These are phyloP conservation scores for Neopestalotiopsis rosae DNA, from an alignment of 2,329 filamentous ascomycete species.

Conservation along the genomic window DNA sequence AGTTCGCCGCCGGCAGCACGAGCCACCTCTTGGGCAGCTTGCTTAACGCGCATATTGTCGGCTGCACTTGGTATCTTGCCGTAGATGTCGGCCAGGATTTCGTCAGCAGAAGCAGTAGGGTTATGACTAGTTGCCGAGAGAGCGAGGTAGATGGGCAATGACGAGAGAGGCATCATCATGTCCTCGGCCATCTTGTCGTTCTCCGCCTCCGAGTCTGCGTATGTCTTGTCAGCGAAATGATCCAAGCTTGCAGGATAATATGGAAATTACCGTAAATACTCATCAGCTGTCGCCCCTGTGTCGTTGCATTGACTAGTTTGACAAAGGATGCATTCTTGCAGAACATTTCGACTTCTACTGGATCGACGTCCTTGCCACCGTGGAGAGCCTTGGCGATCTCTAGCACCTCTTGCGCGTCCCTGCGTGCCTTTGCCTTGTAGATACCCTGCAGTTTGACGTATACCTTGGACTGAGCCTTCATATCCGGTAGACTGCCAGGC, in stretches of 20 bases:
- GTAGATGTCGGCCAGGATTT: slow-evolving; percentile 56
- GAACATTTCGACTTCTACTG: slow-evolving; percentile 84
- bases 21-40: slow-evolving; percentile 70
- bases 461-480: slow-evolving; percentile 92
- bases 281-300: slow-evolving; percentile 51
- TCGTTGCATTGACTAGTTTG: slow-evolving; percentile 74
- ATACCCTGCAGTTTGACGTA: slow-evolving; percentile 92
- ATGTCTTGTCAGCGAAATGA: slow-evolving; percentile 30
- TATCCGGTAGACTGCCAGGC: slow-evolving; percentile 88
- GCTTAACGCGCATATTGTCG: slow-evolving; percentile 53
- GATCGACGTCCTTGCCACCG: slow-evolving; percentile 60
- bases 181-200: slow-evolving; percentile 58
- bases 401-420: slow-evolving; percentile 78
- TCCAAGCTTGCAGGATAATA: background rate
- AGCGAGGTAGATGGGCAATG: slow-evolving; percentile 73
- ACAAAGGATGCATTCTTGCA: slow-evolving; percentile 96
- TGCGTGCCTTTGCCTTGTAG: slow-evolving; percentile 86
- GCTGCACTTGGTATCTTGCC: slow-evolving; percentile 52
- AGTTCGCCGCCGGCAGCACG: slow-evolving; percentile 84
- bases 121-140: slow-evolving; percentile 59
- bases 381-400: slow-evolving; percentile 60
- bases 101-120: slow-evolving; percentile 49
- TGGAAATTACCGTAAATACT: slow-evolving; percentile 58
- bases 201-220: slow-evolving; percentile 56
- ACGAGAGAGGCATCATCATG: slow-evolving; percentile 59